These are phyloP conservation scores for Colletotrichum sp. DNA, from an alignment of 2,329 filamentous ascomycete species.

Conservation along the genomic window DNA sequence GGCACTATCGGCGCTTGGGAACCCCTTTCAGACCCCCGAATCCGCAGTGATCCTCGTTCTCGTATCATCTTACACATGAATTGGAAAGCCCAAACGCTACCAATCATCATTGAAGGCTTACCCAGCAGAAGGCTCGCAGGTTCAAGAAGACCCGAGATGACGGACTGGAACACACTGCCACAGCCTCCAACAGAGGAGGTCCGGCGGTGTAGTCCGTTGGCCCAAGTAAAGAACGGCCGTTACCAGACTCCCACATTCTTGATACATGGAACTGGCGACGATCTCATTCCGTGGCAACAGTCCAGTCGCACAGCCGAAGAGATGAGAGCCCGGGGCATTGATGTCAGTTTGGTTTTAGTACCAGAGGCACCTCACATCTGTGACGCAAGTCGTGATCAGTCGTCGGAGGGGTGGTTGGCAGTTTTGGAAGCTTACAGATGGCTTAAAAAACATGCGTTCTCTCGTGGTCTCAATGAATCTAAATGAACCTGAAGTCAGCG, in stretches of 20 bases:
- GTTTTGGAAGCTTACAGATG: background rate
- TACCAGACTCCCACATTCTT: slow-evolving; percentile 15
- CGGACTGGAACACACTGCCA: slow-evolving; percentile 14
- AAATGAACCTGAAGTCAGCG: background rate
- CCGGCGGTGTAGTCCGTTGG: slow-evolving; percentile 6
- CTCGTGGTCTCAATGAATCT: background rate
- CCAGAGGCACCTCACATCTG: background rate
- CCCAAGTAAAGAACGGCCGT: slow-evolving; percentile 4
- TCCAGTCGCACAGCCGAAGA: background rate
- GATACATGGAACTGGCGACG: slow-evolving; percentile 11
- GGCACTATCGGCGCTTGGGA: background rate
- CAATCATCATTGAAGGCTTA: slow-evolving; percentile 36
- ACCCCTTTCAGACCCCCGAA: slow-evolving; percentile 1
- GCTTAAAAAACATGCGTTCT: background rate
- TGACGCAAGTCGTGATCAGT: background rate
- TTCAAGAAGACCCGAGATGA: background rate
- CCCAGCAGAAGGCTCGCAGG: background rate
- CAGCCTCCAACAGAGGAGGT: background rate
- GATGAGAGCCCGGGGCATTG: background rate
- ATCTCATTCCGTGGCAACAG: slow-evolving; percentile 15
- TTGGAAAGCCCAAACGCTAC: slow-evolving; percentile 41
- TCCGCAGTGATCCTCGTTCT: slow-evolving; percentile 34
- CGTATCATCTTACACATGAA: slow-evolving; percentile 46
- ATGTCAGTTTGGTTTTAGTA: background rate
- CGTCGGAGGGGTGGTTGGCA: background rate